These are phyloP conservation scores for Paramecium biaurelia DNA, from an alignment of 73 alveolate genomes.

Conservation along the genomic window DNA sequence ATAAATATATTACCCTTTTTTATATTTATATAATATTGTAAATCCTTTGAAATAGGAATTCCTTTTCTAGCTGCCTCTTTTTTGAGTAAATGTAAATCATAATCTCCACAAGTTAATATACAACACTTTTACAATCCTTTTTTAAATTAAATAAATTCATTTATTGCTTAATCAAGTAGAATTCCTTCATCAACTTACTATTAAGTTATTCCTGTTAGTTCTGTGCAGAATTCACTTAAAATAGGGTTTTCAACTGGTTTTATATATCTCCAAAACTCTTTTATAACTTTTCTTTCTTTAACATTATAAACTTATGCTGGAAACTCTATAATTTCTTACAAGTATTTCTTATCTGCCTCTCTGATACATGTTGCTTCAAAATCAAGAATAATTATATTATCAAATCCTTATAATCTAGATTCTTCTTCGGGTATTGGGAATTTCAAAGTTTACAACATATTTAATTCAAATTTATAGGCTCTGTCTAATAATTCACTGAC, in stretches of 20 bases:
- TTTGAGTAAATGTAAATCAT: slow-evolving; percentile 71
- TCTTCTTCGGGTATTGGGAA: slow-evolving; percentile 41
- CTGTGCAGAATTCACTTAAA: slow-evolving; percentile 81
- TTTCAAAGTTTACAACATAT: not conserved
- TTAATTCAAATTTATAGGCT: not conserved
- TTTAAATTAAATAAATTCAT: slow-evolving; percentile 31
- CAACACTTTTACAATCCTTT: slow-evolving; percentile 52
- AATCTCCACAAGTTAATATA: slow-evolving; percentile 84
- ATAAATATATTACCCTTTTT: not conserved
- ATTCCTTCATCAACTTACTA: slow-evolving; percentile 80
- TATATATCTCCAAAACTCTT: slow-evolving; percentile 73
- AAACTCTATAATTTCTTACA: slow-evolving; percentile 86
- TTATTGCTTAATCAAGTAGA: slow-evolving; percentile 68
- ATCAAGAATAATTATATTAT: slow-evolving; percentile 78
- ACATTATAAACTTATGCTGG: slow-evolving; percentile 75
- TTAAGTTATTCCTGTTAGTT: slow-evolving; percentile 85
- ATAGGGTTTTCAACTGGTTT: slow-evolving; percentile 79
- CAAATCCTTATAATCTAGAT: slow-evolving; percentile 57
- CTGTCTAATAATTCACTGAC: not conserved
- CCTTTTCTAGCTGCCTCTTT: slow-evolving; percentile 24
- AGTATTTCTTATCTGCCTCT: slow-evolving; percentile 41
- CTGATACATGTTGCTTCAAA: slow-evolving; percentile 84
- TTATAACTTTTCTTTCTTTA: slow-evolving; percentile 56
- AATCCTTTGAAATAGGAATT: not conserved
- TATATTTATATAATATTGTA: not conserved